phyloP scores from a whole-genome alignment of 2,329 filamentous ascomycete genomes.

The Thelonectria blattea region DNA sequence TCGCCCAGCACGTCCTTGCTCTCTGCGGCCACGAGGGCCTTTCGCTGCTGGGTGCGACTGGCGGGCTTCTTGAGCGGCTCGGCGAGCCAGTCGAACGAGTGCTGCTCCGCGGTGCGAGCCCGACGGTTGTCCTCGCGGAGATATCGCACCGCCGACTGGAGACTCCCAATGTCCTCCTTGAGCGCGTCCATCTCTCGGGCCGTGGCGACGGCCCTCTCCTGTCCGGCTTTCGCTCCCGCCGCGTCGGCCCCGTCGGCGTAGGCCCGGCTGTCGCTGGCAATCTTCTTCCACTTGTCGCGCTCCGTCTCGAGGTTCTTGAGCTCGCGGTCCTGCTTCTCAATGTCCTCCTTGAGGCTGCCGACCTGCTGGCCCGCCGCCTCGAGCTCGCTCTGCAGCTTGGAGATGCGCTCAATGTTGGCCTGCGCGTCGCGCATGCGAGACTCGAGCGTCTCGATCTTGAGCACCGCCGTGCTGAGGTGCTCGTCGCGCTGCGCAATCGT shows the following conservation, averaged over 20 bases:
- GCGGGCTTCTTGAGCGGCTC: slow-evolving; percentile 61
- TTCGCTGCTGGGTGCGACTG: slow-evolving; percentile 55
- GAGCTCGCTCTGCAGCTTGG: slow-evolving; percentile 67
- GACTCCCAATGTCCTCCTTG: slow-evolving; percentile 68
- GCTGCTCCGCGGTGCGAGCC: slow-evolving; percentile 63
- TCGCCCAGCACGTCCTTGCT: slow-evolving; percentile 68
- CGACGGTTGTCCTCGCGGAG: slow-evolving; percentile 71
- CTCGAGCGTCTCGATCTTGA: slow-evolving; percentile 92
- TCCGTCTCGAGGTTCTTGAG: slow-evolving; percentile 69
- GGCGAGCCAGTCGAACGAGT: slow-evolving; percentile 63
- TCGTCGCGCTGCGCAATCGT: slow-evolving; percentile 77
- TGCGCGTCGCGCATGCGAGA: slow-evolving; percentile 84
- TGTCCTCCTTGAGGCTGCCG: slow-evolving; percentile 63
- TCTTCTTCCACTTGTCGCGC: slow-evolving; percentile 74
- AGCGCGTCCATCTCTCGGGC: slow-evolving; percentile 76
- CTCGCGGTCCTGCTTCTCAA: slow-evolving; percentile 72
- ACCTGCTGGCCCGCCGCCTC: slow-evolving; percentile 58
- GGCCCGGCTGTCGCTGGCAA: slow-evolving; percentile 65
- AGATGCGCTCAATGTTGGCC: slow-evolving; percentile 74
- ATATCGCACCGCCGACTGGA: slow-evolving; percentile 71
- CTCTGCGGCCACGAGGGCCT: slow-evolving; percentile 62
- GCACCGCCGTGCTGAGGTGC: slow-evolving; percentile 82
- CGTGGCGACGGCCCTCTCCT: slow-evolving; percentile 72
- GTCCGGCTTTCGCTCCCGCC: slow-evolving; percentile 60
- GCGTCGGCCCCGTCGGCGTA: slow-evolving; percentile 60